phyloP scores from a whole-genome alignment of 805 yeast genomes.

The Metahyphopichia silvanorum region DNA sequence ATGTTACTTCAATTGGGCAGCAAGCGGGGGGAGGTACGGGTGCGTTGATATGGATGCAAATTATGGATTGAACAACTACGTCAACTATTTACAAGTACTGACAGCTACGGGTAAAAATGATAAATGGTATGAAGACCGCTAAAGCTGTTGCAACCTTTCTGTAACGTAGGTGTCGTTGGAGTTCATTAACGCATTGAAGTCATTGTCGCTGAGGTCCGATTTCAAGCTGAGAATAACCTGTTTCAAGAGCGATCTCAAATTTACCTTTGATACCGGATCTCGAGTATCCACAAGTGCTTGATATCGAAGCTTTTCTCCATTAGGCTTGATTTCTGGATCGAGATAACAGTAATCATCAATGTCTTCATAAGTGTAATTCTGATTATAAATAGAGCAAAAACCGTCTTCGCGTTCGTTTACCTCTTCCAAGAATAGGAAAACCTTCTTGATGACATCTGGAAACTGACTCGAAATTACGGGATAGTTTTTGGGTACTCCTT shows the following conservation, averaged over 20 bases:
- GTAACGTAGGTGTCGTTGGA: constrained; percentile 33
- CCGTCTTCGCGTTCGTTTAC: constrained; percentile 52
- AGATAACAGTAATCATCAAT: constrained; percentile 40
- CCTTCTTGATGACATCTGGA: constrained; percentile 25
- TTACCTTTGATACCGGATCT: constrained; percentile 41
- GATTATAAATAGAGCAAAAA: constrained; percentile 31
- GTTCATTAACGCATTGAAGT: constrained; percentile 33
- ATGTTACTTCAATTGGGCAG: no score
- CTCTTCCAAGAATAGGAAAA: constrained; percentile 63
- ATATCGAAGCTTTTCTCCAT: constrained; percentile 41
- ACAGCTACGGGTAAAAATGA: no score
- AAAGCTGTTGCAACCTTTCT: constrained; percentile 22
- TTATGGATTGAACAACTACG: no score
- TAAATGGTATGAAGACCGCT: no score
- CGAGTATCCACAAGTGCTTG: constrained; percentile 22
- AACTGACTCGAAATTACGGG: constrained; percentile 18
- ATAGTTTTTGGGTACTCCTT: constrained; percentile 21
- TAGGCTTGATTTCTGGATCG: constrained; percentile 39
- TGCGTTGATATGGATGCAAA: no score
- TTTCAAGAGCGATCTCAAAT: constrained; percentile 44
- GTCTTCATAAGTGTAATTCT: constrained; percentile 37
- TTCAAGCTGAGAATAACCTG: constrained; percentile 23
- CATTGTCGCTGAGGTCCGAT: constrained; percentile 17
- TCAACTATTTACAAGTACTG: no score
- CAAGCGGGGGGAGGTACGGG: no score